Percentiles rank a stretch among this genome's conserved stretches.
Conservation (phyloP, 768 basidiomycete genomes). For the Auriscalpium orientale region DNA sequence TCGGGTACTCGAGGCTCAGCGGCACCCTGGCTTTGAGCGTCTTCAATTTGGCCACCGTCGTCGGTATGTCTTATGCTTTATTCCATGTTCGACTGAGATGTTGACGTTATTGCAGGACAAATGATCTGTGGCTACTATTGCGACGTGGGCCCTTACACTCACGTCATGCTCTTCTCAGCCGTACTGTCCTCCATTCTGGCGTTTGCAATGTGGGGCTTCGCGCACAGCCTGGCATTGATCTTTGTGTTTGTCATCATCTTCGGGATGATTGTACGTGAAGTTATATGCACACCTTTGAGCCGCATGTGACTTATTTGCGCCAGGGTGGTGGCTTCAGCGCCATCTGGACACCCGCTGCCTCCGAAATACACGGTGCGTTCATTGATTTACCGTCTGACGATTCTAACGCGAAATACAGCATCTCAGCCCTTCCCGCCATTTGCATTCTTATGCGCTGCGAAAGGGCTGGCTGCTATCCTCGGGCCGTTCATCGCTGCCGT, state of each 20-base stretch:
- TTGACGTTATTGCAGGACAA: constrained; percentile 5
- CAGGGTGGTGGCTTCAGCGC: neutral
- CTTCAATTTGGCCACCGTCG: constrained; percentile 19
- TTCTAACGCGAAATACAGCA: neutral
- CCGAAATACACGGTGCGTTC: neutral
- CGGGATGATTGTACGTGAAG: constrained; percentile 14
- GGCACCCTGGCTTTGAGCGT: constrained; percentile 17
- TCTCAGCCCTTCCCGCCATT: neutral
- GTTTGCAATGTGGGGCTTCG: constrained; percentile 19
- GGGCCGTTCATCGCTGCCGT: neutral
- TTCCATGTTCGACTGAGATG: neutral
- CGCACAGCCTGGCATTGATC: constrained; percentile 14
- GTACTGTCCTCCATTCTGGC: constrained; percentile 13
- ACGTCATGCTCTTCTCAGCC: constrained; percentile 15
- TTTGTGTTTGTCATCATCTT: constrained; percentile 19
- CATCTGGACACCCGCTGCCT: neutral
- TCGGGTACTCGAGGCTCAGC: constrained; percentile 13
- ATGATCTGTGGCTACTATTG: constrained; percentile 18
- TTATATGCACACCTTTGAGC: neutral
- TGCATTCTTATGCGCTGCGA: neutral
- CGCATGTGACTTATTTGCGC: neutral
- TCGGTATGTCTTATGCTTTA: neutral
- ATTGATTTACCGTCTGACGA: neutral
- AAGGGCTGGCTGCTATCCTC: neutral
- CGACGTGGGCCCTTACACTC: constrained; percentile 19